phyloP scores from a whole-genome alignment of 768 basidiomycete genomes.

The Termitomyces sp. region DNA sequence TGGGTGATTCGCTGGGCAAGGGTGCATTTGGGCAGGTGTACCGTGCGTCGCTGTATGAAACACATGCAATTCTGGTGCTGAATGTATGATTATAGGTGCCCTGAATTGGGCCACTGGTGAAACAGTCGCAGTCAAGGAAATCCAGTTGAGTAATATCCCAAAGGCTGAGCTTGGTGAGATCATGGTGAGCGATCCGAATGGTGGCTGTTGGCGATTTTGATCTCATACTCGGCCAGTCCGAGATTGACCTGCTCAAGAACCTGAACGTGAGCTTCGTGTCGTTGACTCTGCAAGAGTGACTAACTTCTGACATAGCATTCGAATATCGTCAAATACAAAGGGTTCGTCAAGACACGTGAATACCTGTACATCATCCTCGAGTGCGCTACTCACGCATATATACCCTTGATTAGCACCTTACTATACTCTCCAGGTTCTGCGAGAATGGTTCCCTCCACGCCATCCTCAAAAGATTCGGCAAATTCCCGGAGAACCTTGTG shows the following conservation, averaged over 20 bases:
- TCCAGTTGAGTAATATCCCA: slow-evolving; percentile 89
- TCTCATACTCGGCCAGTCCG: slow-evolving; percentile 53
- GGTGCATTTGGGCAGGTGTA: slow-evolving; percentile 98
- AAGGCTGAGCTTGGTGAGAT: slow-evolving; percentile 93
- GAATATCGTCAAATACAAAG: slow-evolving; percentile 99
- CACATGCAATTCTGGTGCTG: slow-evolving; percentile 7
- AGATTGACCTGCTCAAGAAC: slow-evolving; percentile 97
- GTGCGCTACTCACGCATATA: slow-evolving; percentile 34
- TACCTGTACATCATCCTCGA: slow-evolving; percentile 96
- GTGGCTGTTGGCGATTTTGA: slow-evolving; percentile 8
- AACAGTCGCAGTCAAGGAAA: slow-evolving; percentile 98
- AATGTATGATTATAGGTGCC: slow-evolving; percentile 46
- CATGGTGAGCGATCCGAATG: slow-evolving; percentile 61
- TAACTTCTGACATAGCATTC: slow-evolving; percentile 54
- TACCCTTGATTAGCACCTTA: not conserved
- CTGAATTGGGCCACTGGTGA: slow-evolving; percentile 96
- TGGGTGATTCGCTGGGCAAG: slow-evolving; percentile 93
- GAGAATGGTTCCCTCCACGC: slow-evolving; percentile 97
- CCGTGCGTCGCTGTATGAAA: slow-evolving; percentile 47
- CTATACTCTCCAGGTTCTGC: slow-evolving; percentile 59
- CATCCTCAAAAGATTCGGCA: slow-evolving; percentile 95
- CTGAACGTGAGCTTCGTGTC: slow-evolving; percentile 60
- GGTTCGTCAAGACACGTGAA: slow-evolving; percentile 92
- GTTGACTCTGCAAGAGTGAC: not conserved
- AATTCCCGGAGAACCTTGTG: slow-evolving; percentile 96